Evolutionary conservation across 2,329 filamentous ascomycete species (phyloP).

Genomic region (Alternaria panax): DNA sequence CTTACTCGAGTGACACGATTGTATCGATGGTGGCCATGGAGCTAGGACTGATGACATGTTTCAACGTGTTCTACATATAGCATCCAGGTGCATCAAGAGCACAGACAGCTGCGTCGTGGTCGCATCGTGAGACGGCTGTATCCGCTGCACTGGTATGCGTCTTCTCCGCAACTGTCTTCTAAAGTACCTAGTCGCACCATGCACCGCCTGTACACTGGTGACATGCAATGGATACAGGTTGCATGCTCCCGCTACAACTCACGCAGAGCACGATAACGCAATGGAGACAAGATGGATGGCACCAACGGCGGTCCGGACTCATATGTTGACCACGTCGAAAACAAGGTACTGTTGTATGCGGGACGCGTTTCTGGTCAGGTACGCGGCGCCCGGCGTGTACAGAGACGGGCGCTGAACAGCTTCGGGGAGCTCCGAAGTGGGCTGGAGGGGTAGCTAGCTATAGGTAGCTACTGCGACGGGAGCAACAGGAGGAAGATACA

Average conservation of each 20-base stretch:
- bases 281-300: neutral
- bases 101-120: neutral
- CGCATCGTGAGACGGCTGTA: neutral
- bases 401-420: neutral
- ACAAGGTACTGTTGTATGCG: neutral
- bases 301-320: neutral
- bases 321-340: neutral
- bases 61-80: neutral
- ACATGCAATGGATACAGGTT: neutral
- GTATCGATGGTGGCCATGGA: neutral
- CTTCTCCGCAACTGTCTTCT: neutral
- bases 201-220: neutral
- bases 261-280: neutral
- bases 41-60: neutral
- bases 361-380: neutral
- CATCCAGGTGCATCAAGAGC: neutral
- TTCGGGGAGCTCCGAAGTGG: constrained; percentile 8
- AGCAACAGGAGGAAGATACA: neutral
- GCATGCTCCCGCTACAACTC: constrained; percentile 1
- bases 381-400: constrained; percentile 4
- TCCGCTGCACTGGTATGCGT: neutral
- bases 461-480: constrained; percentile 1
- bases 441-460: constrained; percentile 13
- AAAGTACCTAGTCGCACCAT: neutral
- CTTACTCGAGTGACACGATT: neutral